Percentiles rank a stretch among this genome's conserved stretches.
These are phyloP conservation scores for Phytomonas francai DNA, from an alignment of 208 protist species.

Conservation along the genomic window DNA sequence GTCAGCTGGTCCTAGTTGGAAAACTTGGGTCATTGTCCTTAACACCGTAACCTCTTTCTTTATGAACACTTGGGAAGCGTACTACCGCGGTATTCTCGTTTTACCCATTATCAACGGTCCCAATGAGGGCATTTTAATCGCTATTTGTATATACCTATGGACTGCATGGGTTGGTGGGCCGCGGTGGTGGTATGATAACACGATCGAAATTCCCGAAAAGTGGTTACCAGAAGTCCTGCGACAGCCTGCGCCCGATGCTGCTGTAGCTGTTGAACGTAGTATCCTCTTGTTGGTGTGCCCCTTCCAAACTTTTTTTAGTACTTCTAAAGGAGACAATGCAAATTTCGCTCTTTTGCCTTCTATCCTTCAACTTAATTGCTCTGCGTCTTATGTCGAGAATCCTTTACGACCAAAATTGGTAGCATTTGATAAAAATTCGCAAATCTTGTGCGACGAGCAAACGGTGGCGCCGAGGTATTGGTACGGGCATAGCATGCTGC, in stretches of 20 bases:
- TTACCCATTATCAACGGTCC: slow-evolving; percentile 87
- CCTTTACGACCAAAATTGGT: slow-evolving; percentile 23
- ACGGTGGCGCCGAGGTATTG: slow-evolving; percentile 18
- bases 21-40: slow-evolving; percentile 48
- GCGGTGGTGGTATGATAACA: slow-evolving; percentile 61
- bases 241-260: slow-evolving; percentile 40
- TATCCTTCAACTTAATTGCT: slow-evolving; percentile 50
- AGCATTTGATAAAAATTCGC: slow-evolving; percentile 12
- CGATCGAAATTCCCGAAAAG: slow-evolving; percentile 27
- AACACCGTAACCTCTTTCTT: slow-evolving; percentile 59
- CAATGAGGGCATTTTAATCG: slow-evolving; percentile 81
- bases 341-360: slow-evolving; percentile 21
- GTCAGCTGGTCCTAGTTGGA: slow-evolving; percentile 56
- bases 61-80: slow-evolving; percentile 87
- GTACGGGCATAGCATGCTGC: slow-evolving; percentile 35
- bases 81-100: slow-evolving; percentile 76
- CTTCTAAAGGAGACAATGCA: neutral
- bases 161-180: slow-evolving; percentile 56
- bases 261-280: slow-evolving; percentile 25
- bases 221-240: slow-evolving; percentile 41
- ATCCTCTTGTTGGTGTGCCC: slow-evolving; percentile 35
- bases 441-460: slow-evolving; percentile 10
- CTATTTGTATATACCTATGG: slow-evolving; percentile 47
- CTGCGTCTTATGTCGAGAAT: slow-evolving; percentile 24
- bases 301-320: slow-evolving; percentile 11